These are phyloP conservation scores for Psilocybe tampanensis DNA, from an alignment of 768 basidiomycete species.

Conservation along the genomic window DNA sequence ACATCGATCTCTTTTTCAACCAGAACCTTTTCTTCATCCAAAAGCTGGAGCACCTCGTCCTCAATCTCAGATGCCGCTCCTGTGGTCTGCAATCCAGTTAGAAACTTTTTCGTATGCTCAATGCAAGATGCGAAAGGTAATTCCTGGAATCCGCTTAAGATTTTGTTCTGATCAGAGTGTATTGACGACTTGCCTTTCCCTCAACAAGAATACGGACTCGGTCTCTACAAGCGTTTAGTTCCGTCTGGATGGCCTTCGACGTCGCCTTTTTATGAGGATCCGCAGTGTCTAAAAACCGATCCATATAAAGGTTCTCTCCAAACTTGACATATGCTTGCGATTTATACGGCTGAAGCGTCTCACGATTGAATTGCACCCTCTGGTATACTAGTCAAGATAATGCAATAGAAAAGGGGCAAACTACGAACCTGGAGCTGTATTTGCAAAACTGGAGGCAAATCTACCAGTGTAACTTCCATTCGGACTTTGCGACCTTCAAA, in stretches of 20 bases:
- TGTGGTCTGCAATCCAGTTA: constrained; percentile 45
- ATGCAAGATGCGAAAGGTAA: constrained; percentile 62
- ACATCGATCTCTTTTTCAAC: constrained; percentile 59
- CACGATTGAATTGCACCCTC: constrained; percentile 94
- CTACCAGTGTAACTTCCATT: constrained; percentile 85
- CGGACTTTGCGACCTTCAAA: constrained; percentile 84
- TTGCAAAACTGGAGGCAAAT: constrained; percentile 89
- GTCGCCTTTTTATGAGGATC: constrained; percentile 69
- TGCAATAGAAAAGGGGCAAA: not conserved
- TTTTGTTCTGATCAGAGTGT: not conserved
- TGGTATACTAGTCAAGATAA: constrained; percentile 27
- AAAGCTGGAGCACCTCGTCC: constrained; percentile 50
- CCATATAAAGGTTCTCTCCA: constrained; percentile 84
- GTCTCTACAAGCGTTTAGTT: constrained; percentile 66
- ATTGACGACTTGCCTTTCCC: constrained; percentile 57
- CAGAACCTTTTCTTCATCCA: constrained; percentile 55
- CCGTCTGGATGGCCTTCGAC: constrained; percentile 69
- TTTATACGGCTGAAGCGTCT: constrained; percentile 90
- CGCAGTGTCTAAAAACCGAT: constrained; percentile 85
- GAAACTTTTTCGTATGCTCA: constrained; percentile 55
- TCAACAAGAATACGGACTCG: constrained; percentile 69
- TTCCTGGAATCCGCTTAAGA: constrained; percentile 42
- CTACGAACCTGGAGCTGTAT: constrained; percentile 87
- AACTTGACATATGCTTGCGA: constrained; percentile 96
- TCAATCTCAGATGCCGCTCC: constrained; percentile 56